Evolutionary conservation across 306 rosid species (phyloP), one percentile per base, ranked within the genome.

Genomic region (Vigna radiata): DNA sequence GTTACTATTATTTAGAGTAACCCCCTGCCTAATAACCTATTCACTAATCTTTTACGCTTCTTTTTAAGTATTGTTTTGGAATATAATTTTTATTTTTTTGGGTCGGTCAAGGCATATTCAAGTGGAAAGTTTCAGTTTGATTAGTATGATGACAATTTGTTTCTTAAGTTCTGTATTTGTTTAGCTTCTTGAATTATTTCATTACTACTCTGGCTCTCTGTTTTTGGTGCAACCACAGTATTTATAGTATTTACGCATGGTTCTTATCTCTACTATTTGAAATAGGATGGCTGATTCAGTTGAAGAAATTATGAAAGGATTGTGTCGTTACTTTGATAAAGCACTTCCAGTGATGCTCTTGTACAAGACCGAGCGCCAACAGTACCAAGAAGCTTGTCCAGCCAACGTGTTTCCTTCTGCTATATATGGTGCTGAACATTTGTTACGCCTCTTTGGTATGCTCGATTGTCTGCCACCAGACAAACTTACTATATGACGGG

Each of bases 361-460:
- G 46, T 92, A 92, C 92, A 86, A 86, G 79, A 83, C 81, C n/a
- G 98, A 92, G 86, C 93, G 92, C 52, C 83, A 64, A 59, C 98
- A 95, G 77, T 92, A 77, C 65, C 86, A 82, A 77, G 90, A 89
- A 85, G 88, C 87, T 60, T 83, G 92, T 39, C 58, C 82, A 37
- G 61, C 82, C 54, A 80, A 83, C 80, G 68, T 68, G 49, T 55
- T 78, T 76, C 98, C 97, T 58, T 89, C 97, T 71, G 50, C 90
- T 70, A 79, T 92, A 68, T 92, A 95, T 47, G 98, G 97, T 25
- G 96, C 98, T 41, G 97, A 95, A 79, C 98, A 94, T 88, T 89
- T 94, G 70, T 73, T 94, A 55, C 97, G 96, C 27, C 98, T 88
- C 62, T 90, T 92, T 25, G 96, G 98, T 94, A 92, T 54, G 86